Base-by-base conservation (phyloP, 495 filamentous ascomycete species). In the Podospora sp. region DNA sequence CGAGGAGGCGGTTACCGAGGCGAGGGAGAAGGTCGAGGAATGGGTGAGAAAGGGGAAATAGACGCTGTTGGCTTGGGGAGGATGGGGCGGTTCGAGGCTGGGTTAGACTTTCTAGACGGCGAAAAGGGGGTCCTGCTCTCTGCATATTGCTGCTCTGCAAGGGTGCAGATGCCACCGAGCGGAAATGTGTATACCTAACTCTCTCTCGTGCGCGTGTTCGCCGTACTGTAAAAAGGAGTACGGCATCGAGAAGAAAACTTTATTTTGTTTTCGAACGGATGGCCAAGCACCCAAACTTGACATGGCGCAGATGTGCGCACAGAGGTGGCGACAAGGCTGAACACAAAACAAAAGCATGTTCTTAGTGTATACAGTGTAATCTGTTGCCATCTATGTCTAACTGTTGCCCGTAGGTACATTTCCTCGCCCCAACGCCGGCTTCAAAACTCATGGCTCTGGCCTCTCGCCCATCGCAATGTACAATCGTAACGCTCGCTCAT, bases 21-120 rank as follows among this genome's bases (percentile, higher is more conserved):
- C 84, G 58, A 84, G 93, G 70, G 90, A 91, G 80, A 84, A 82
- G 68, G 77, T 97, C 49, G 93, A 97, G 83, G 88, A 87, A 40
- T 90, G 94, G 91, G 91, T 99, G 46, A 91, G 87, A 81, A 94
- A 96, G 84, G 92, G 92, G 52, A 90, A 90, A 83, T 91, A 76
- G 74, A 46, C 14, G 40, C 9, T 46, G 5, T 46, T 25, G 29
- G 14, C 20, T 20, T 2, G 2, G 26, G 1, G 60, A 36, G 14
- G 55, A 29, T 40, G 56, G 14, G 56, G 63, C 36, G 40, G 29
- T 14, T 58, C 26, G 11, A 62, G 57, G 29, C 29, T 20, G 65
- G 20, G 27, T 36, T 49, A 59, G 57, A 59, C 57, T 59, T 29
- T 59, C 55, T 35, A n/a, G 24, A 26, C 26, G 12, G 18, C 53